Conservation (phyloP, 2,329 filamentous ascomycete genomes). For the Hymenoscyphus salicellus region DNA sequence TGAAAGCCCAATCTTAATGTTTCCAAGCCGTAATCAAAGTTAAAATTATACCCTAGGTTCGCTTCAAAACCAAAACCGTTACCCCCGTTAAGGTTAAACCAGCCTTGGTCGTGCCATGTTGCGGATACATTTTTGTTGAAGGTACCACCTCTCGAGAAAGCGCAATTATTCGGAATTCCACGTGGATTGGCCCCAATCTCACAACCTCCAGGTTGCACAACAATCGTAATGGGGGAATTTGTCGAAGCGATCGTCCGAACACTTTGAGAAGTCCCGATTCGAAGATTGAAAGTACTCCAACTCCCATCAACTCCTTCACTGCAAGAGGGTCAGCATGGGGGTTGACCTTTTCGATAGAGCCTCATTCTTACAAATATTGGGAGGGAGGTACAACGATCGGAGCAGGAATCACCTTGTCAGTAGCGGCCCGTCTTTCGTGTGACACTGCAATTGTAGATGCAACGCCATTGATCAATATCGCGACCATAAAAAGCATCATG, state of each 20-base stretch:
- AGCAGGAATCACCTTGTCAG: neutral
- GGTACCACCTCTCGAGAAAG: conserved; percentile 36
- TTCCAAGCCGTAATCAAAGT: conserved; percentile 23
- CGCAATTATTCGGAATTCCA: conserved; percentile 37
- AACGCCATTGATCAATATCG: conserved; percentile 1
- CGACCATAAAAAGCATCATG: neutral
- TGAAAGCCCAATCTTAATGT: conserved; percentile 16
- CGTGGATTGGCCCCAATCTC: conserved; percentile 32
- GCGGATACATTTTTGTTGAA: conserved; percentile 38
- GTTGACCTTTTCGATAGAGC: neutral
- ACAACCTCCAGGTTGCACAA: conserved; percentile 37
- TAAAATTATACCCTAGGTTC: conserved; percentile 19
- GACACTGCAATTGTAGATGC: conserved; percentile 1
- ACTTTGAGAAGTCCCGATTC: conserved; percentile 50
- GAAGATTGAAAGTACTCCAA: conserved; percentile 67
- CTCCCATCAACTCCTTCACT: conserved; percentile 54
- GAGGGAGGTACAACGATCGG: conserved; percentile 7
- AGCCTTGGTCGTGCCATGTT: conserved; percentile 36
- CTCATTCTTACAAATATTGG: conserved; percentile 12
- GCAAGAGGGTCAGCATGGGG: neutral
- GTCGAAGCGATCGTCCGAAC: conserved; percentile 40
- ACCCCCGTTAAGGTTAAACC: conserved; percentile 37
- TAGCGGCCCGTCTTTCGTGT: neutral
- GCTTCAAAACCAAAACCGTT: conserved; percentile 33
- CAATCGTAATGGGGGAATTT: conserved; percentile 38